Evolutionary conservation across 441 rosid genomes (phyloP).

Genomic region (Euphorbia corollata): DNA sequence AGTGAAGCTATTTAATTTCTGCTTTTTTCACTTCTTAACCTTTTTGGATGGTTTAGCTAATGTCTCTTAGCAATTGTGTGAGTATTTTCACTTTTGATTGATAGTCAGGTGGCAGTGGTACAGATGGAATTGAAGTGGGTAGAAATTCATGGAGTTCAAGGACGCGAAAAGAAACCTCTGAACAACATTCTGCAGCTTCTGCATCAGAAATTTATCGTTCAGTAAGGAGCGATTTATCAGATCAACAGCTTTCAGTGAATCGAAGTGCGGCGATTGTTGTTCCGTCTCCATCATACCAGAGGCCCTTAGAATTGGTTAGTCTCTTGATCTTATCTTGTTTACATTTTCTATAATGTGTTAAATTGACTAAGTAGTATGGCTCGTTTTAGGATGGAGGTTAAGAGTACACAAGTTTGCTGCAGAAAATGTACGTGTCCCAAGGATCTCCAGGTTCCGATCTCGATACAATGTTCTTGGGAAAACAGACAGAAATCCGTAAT

Average conservation of each 20-base stretch:
- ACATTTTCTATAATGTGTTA: too few relatives aligned
- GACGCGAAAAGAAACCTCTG: slow-evolving; percentile 27
- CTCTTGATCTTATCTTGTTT: too few relatives aligned
- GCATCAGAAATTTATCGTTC: background rate
- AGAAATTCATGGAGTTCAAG: slow-evolving; percentile 22
- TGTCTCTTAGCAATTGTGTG: too few relatives aligned
- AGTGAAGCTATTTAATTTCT: slow-evolving; percentile 11
- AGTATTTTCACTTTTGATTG: too few relatives aligned
- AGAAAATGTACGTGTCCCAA: too few relatives aligned
- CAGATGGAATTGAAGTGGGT: slow-evolving; percentile 21
- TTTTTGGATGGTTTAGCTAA: too few relatives aligned
- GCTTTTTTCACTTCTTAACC: slow-evolving; percentile 4
- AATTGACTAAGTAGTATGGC: too few relatives aligned
- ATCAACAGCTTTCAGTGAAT: slow-evolving; percentile 28
- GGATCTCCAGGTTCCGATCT: slow-evolving; percentile 3
- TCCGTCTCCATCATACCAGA: slow-evolving; percentile 31
- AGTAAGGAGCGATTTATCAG: background rate
- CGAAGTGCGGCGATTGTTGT: slow-evolving; percentile 35
- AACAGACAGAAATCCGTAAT: slow-evolving; percentile 12
- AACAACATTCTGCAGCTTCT: slow-evolving; percentile 22
- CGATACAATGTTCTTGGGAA: slow-evolving; percentile 16
- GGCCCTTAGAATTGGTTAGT: slow-evolving; percentile 35
- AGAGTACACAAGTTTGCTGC: too few relatives aligned
- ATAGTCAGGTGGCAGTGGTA: slow-evolving; percentile 32
- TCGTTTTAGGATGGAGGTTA: too few relatives aligned